Conservation (phyloP, 2,329 filamentous ascomycete genomes). For the Trichoderma atroviride region DNA sequence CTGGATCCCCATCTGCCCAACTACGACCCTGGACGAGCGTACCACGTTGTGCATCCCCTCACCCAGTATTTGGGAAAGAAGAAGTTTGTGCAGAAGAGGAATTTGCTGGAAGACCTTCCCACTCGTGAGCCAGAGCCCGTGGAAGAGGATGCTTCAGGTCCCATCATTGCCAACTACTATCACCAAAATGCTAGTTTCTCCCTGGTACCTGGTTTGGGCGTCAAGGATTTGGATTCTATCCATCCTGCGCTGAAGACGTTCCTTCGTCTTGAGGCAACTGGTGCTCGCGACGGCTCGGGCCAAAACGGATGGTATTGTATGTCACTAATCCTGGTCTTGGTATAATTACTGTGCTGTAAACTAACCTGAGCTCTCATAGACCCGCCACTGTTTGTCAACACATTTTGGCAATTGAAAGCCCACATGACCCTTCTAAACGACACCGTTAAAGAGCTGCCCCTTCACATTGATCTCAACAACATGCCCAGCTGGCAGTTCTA, state of each 20-base stretch:
- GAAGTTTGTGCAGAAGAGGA: slow-evolving; percentile 84
- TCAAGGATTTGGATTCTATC: slow-evolving; percentile 65
- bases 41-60: slow-evolving; percentile 81
- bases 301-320: slow-evolving; percentile 87
- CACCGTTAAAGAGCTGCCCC: slow-evolving; percentile 77
- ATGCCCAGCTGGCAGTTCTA: slow-evolving; percentile 88
- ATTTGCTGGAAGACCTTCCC: slow-evolving; percentile 66
- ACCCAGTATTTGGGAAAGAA: slow-evolving; percentile 92
- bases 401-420: slow-evolving; percentile 91
- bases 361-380: slow-evolving; percentile 40
- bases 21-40: slow-evolving; percentile 76
- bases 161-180: slow-evolving; percentile 83
- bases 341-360: not conserved
- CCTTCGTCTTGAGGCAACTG: slow-evolving; percentile 76
- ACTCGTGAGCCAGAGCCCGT: slow-evolving; percentile 49
- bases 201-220: slow-evolving; percentile 78
- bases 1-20: slow-evolving; percentile 73
- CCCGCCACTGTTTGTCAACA: slow-evolving; percentile 89
- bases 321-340: slow-evolving; percentile 32
- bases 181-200: slow-evolving; percentile 93
- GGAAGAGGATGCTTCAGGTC: slow-evolving; percentile 58
- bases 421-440: slow-evolving; percentile 93
- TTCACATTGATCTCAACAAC: slow-evolving; percentile 83
- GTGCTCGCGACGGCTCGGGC: slow-evolving; percentile 79
- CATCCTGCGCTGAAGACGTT: slow-evolving; percentile 77